These are phyloP conservation scores for Apiotrichum siamense DNA, from an alignment of 1,284 basidiomycete genomes.

Conservation along the genomic window DNA sequence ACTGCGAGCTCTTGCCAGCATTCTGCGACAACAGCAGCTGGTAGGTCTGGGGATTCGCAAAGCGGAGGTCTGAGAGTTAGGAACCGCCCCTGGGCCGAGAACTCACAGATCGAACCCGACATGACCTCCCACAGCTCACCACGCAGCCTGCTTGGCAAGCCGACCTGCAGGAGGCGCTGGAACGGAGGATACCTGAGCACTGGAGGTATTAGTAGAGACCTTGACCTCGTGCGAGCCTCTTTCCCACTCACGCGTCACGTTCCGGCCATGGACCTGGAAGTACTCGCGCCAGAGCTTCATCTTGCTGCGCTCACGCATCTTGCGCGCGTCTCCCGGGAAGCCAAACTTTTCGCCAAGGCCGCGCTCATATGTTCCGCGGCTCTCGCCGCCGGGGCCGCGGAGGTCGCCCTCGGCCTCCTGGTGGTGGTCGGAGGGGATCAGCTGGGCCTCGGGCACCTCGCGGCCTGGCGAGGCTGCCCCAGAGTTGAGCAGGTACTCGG, in stretches of 20 bases:
- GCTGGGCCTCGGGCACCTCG: conserved; percentile 5
- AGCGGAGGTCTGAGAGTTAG: conserved; percentile 59
- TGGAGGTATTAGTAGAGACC: conserved; percentile 52
- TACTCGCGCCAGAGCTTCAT: conserved; percentile 95
- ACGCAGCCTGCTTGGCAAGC: conserved; percentile 86
- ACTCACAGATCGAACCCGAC: conserved; percentile 74
- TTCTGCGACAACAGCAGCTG: conserved; percentile 72
- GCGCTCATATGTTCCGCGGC: conserved; percentile 59
- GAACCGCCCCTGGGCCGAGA: neutral
- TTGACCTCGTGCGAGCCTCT: conserved; percentile 19
- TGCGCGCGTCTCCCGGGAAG: conserved; percentile 89
- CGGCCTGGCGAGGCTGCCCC: neutral
- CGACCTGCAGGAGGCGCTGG: conserved; percentile 93
- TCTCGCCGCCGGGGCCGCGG: conserved; percentile 49
- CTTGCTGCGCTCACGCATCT: conserved; percentile 94
- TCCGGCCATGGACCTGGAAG: conserved; percentile 53
- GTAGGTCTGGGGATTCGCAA: conserved; percentile 80
- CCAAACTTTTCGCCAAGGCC: conserved; percentile 83
- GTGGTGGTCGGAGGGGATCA: conserved; percentile 28
- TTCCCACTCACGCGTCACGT: conserved; percentile 29
- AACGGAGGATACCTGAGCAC: conserved; percentile 94
- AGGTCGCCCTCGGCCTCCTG: conserved; percentile 56
- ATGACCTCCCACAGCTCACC: conserved; percentile 99
- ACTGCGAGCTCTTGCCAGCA: conserved; percentile 71
- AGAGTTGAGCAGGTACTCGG: conserved; percentile 69